A percentile compares a stretch with the other conserved stretches of the same genome.
Conservation (phyloP, 345 rosid species). For the Noccaea caerulescens region DNA sequence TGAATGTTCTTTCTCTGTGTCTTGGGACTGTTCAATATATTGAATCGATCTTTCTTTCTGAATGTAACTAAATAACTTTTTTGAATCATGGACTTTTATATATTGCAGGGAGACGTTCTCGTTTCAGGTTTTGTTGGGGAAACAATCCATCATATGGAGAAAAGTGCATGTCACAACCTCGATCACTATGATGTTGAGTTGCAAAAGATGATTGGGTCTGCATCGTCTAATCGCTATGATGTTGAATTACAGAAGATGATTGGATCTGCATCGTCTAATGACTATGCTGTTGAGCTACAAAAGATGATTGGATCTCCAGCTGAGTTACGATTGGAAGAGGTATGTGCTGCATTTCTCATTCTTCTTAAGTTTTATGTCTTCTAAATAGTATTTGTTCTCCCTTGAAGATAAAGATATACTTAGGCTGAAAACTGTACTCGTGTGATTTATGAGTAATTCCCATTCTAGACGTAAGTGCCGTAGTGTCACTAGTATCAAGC, state of each 20-base stretch:
- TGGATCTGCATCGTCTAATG: slow-evolving; percentile 42
- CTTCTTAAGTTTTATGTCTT: slow-evolving; percentile 19
- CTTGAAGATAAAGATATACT: not conserved
- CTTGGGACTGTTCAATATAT: slow-evolving; percentile 29
- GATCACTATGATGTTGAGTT: slow-evolving; percentile 37
- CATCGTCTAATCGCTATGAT: slow-evolving; percentile 36
- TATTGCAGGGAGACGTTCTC: slow-evolving; percentile 44
- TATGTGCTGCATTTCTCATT: slow-evolving; percentile 37
- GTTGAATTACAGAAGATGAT: slow-evolving; percentile 43
- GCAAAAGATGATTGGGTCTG: slow-evolving; percentile 46
- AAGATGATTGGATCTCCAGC: slow-evolving; percentile 48
- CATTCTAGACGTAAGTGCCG: slow-evolving; percentile 24
- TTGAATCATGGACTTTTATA: slow-evolving; percentile 35
- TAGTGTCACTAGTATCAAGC: slow-evolving; percentile 26
- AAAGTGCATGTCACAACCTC: slow-evolving; percentile 28
- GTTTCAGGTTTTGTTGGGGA: slow-evolving; percentile 41
- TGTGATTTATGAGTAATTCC: not conserved
- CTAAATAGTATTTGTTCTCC: slow-evolving; percentile 17
- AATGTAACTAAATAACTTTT: slow-evolving; percentile 23
- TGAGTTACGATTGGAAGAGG: slow-evolving; percentile 57
- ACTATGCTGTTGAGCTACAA: slow-evolving; percentile 38
- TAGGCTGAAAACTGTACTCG: not conserved
- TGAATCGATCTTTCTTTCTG: slow-evolving; percentile 23
- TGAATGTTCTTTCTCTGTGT: slow-evolving; percentile 37
- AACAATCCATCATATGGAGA: slow-evolving; percentile 38